A percentile compares a stretch with the other conserved stretches of the same genome.
Conservation (phyloP, 371 early-diverging fungal genomes). For the Gilbertella persicaria region DNA sequence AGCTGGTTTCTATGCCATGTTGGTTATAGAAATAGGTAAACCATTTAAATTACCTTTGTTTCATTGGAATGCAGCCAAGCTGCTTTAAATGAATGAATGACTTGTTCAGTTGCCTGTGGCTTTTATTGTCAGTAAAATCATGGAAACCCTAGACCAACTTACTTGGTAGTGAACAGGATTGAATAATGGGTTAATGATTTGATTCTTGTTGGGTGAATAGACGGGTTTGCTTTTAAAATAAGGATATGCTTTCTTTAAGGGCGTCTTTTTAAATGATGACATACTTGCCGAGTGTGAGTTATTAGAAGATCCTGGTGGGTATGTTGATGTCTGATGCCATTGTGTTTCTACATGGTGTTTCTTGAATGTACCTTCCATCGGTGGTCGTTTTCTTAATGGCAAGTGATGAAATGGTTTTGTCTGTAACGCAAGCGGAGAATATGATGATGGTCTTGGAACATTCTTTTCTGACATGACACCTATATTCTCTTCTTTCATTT, state of each 20-base stretch:
- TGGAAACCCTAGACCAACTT: neutral
- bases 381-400: too few relatives aligned
- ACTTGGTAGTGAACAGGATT: conserved; percentile 14
- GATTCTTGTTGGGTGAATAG: too few relatives aligned
- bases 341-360: too few relatives aligned
- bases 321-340: too few relatives aligned
- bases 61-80: too few relatives aligned
- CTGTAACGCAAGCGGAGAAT: too few relatives aligned
- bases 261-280: conserved; percentile 15
- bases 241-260: conserved; percentile 31
- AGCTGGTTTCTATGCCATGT: neutral
- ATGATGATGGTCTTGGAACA: neutral
- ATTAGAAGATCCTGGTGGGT: neutral
- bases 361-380: too few relatives aligned
- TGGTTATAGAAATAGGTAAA: conserved; percentile 6
- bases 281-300: neutral
- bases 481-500: too few relatives aligned
- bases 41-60: neutral
- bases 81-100: conserved; percentile 14
- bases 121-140: neutral
- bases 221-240: too few relatives aligned
- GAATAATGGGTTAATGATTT: conserved; percentile 15
- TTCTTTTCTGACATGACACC: neutral
- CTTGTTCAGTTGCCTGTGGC: conserved; percentile 4
- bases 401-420: too few relatives aligned